Base-by-base conservation (phyloP, 768 basidiomycete genomes). In the Arthromyces matolae region DNA sequence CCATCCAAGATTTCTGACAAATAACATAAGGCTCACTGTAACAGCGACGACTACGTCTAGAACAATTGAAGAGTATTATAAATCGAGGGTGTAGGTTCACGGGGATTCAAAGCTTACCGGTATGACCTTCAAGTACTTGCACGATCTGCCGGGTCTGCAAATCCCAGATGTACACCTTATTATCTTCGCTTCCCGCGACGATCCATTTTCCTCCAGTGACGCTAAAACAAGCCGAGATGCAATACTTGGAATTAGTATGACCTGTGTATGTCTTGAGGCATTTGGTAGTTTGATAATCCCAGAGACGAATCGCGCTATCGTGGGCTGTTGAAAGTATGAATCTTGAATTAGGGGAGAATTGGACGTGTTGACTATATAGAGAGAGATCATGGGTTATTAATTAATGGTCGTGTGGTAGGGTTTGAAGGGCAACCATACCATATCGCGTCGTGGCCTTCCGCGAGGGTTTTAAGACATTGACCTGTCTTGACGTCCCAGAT, bases 291-390 rank as follows among this genome's bases (percentile, higher is more conserved):
- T 94, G 90, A 64, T 93, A 95, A 60, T 96, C 91, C 93, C 95
- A 97, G 4, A 99, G 72, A 1, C 95, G 84, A 53, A 97, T 91
- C 0, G 88, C 86, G 49, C 85, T 91, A 60, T 97, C 93, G 60
- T 97, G 87, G 0, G 95, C 90, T 0, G 93, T 90, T 1, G 93
- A 93, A 42, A 99, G 77, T 43, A 99, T 87, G 67, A 92, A 94
- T 67, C 89, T 90, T 6, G 91, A 93, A 60, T 96, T 96, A 8
- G 95, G 95, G 0, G 94, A 94, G 70, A 99, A 97, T 58, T 86
- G 81, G 13, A 93, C 92, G 60, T 88, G 86, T 67, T 94, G 91
- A 52, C 91, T 91, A 59, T 37, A 5, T 27, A 9, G 9, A 10
- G n/a, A 5, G 9, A 24, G 28, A n/a, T n/a, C n/a, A n/a, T n/a